Conservation (phyloP, 2,329 filamentous ascomycete species). For the Colletotrichum neosansevieriae region DNA sequence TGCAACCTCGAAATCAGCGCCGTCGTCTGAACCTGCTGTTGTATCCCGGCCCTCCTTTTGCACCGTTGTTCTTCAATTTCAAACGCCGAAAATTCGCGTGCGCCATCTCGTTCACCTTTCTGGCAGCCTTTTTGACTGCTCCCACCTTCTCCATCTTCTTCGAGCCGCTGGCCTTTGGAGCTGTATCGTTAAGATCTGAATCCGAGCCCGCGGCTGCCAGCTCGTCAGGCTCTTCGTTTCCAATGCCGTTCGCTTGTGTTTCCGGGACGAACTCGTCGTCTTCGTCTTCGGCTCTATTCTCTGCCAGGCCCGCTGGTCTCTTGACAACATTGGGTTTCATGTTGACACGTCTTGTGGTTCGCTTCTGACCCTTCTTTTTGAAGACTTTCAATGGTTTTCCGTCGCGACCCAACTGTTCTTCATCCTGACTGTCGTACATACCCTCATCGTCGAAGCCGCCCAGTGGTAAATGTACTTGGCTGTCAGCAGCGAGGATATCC, state of each 20-base stretch:
- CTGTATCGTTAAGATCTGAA: slow-evolving; percentile 47
- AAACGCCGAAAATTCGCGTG: slow-evolving; percentile 76
- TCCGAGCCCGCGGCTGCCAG: slow-evolving; percentile 52
- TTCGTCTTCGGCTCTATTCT: slow-evolving; percentile 46
- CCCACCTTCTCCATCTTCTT: slow-evolving; percentile 53
- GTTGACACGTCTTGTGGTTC: slow-evolving; percentile 77
- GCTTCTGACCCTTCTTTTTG: slow-evolving; percentile 88
- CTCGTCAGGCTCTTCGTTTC: slow-evolving; percentile 44
- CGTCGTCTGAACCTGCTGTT: slow-evolving; percentile 70
- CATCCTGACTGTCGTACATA: slow-evolving; percentile 66
- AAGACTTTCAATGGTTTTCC: slow-evolving; percentile 72
- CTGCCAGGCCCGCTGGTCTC: slow-evolving; percentile 54
- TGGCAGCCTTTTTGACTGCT: slow-evolving; percentile 62
- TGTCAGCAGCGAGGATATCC: slow-evolving; percentile 58
- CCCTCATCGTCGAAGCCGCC: slow-evolving; percentile 75
- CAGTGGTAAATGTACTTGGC: slow-evolving; percentile 58
- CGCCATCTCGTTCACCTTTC: slow-evolving; percentile 73
- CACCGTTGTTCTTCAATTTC: slow-evolving; percentile 71
- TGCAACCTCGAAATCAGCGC: slow-evolving; percentile 44
- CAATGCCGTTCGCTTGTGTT: slow-evolving; percentile 49
- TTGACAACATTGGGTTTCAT: slow-evolving; percentile 67
- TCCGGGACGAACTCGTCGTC: slow-evolving; percentile 53
- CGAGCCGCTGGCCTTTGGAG: slow-evolving; percentile 42
- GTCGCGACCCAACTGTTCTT: slow-evolving; percentile 64
- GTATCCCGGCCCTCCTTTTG: slow-evolving; percentile 70